phyloP scores from a whole-genome alignment of 768 basidiomycete species.

The Lentinula lateritia region DNA sequence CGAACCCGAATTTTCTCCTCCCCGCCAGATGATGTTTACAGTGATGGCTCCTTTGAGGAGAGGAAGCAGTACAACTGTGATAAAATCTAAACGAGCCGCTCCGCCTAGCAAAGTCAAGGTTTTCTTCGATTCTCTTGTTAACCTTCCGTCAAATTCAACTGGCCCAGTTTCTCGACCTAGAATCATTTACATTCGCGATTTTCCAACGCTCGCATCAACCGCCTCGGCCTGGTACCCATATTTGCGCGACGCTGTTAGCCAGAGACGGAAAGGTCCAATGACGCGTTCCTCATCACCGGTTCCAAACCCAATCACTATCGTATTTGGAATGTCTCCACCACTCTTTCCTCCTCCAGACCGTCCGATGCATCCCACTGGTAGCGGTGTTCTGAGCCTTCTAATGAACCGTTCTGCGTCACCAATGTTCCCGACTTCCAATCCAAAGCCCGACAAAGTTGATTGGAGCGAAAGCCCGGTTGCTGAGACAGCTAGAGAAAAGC shows the following conservation, averaged over 20 bases:
- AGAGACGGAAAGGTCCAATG: conserved; percentile 63
- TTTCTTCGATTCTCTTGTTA: conserved; percentile 77
- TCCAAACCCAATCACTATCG: conserved; percentile 68
- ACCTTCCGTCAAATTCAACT: conserved; percentile 36
- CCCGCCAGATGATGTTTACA: conserved; percentile 37
- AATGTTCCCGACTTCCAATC: conserved; percentile 21
- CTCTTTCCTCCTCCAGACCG: conserved; percentile 42
- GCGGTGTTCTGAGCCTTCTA: conserved; percentile 37
- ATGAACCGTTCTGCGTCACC: conserved; percentile 36
- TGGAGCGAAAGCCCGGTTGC: conserved; percentile 67
- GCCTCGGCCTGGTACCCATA: conserved; percentile 78
- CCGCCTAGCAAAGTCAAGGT: conserved; percentile 54
- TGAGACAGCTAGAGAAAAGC: conserved; percentile 63
- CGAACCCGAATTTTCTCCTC: conserved; percentile 25
- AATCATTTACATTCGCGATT: conserved; percentile 81
- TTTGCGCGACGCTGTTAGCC: conserved; percentile 71
- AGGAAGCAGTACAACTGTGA: conserved; percentile 34
- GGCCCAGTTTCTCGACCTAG: conserved; percentile 45
- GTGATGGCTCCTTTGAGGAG: conserved; percentile 30
- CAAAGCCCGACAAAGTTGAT: conserved; percentile 37
- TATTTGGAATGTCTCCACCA: conserved; percentile 84
- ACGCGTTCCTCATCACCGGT: conserved; percentile 56
- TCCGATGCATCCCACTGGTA: conserved; percentile 19
- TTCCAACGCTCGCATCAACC: conserved; percentile 65
- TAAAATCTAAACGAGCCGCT: conserved; percentile 35